Conservation (phyloP, 495 filamentous ascomycete genomes). For the Wilcoxina mikolae region DNA sequence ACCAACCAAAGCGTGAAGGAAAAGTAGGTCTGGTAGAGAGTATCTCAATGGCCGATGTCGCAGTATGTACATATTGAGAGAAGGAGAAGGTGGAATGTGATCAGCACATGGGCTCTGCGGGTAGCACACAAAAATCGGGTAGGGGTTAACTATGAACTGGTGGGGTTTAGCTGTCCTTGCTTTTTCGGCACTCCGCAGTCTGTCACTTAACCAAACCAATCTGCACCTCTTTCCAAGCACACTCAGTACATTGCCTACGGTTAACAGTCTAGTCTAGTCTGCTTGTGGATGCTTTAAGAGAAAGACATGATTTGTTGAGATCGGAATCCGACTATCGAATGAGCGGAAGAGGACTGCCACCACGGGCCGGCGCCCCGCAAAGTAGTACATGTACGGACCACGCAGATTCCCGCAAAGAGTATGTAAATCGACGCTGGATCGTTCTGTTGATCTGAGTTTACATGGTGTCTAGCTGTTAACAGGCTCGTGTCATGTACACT, state of each 20-base stretch:
- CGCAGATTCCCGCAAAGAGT: neutral
- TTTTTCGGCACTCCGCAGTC: neutral
- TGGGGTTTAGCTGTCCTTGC: neutral
- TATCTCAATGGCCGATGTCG: neutral
- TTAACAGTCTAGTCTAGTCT: neutral
- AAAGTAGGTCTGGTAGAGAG: neutral
- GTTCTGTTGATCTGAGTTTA: neutral
- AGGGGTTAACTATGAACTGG: neutral
- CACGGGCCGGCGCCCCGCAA: neutral
- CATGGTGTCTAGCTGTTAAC: neutral
- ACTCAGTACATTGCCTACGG: neutral
- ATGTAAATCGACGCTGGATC: neutral
- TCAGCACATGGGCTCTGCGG: neutral
- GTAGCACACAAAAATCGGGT: neutral
- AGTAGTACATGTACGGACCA: neutral
- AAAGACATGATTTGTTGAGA: neutral
- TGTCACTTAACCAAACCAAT: neutral
- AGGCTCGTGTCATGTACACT: neutral
- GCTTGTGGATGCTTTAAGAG: neutral
- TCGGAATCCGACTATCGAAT: neutral
- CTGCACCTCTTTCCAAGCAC: neutral
- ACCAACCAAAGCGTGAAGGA: neutral
- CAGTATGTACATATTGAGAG: no score
- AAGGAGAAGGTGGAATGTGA: neutral
- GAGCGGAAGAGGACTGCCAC: neutral